These are phyloP conservation scores for Arthrinium phaeospermum DNA, from an alignment of 2,329 filamentous ascomycete species.

Conservation along the genomic window DNA sequence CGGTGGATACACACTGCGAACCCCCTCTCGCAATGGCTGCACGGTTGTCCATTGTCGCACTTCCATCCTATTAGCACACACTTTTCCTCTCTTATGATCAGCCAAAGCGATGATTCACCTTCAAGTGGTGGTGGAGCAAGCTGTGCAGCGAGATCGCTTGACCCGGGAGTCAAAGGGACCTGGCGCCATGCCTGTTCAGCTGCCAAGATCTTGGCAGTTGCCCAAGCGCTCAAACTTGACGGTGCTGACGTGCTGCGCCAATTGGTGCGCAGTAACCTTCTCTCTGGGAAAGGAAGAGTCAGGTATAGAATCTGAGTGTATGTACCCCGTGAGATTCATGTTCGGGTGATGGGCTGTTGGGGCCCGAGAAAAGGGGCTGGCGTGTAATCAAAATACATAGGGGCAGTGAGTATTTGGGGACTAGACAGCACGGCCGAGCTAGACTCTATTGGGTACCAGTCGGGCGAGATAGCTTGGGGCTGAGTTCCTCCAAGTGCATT, in stretches of 20 bases:
- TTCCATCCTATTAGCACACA: background rate
- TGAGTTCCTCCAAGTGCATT: background rate
- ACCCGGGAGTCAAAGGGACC: constrained; percentile 23
- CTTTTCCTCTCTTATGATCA: background rate
- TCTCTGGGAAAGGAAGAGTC: background rate
- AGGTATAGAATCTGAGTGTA: background rate
- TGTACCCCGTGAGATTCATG: no score
- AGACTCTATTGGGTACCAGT: background rate
- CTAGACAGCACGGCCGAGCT: background rate
- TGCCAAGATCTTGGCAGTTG: background rate
- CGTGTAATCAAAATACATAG: background rate
- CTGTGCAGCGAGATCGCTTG: constrained; percentile 22
- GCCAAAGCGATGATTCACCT: constrained; percentile 7
- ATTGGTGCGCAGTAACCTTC: background rate
- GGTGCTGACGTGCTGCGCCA: background rate
- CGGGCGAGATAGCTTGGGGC: background rate
- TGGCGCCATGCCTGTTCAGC: constrained; percentile 14
- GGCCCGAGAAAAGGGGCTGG: background rate
- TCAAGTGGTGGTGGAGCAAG: constrained; percentile 22
- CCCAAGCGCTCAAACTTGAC: background rate
- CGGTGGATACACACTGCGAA: constrained; percentile 12
- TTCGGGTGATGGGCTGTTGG: background rate
- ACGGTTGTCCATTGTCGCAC: constrained; percentile 16
- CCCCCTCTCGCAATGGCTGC: constrained; percentile 20
- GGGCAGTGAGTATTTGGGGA: background rate